Evolutionary conservation across 2,329 filamentous ascomycete genomes (phyloP), one percentile per base, ranked within the genome.

Genomic region (Hypocreales sp.): DNA sequence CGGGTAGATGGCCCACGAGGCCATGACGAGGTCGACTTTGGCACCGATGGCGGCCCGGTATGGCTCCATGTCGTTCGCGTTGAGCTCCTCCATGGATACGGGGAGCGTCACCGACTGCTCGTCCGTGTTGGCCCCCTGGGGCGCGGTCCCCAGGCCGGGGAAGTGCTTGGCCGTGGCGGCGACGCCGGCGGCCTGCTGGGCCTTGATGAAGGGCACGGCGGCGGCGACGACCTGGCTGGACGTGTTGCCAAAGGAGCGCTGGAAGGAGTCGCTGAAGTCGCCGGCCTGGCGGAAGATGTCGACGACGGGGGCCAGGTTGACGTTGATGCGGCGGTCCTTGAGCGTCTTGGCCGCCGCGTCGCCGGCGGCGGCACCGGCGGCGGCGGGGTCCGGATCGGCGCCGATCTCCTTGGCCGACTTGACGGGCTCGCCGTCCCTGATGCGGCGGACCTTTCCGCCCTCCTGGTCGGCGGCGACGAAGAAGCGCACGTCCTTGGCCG

Each of bases 1-100:
- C 4, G 35, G 35, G 24, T 39, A 39, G 11, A 37, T 26, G 25
- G 36, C 35, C 35, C 36, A 39, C 14, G 36, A 34, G 15, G 30
- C 21, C 37, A 38, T 38, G 26, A 40, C 28, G 15, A 40, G 31
- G 22, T 36, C 28, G 12, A 37, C 20, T 23, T 34, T 33, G 10
- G 36, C 39, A 7, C 21, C 27, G 15, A 41, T 33, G 27, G 37
- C 38, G n/a, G 18, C 20, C 9, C 15, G 27, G 26, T 35, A 39
- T n/a, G 35, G 37, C 14, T 20, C 23, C 22, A 31, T 20, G 28
- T 39, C 31, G 16, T 37, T 20, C 13, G 9, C 10, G 9, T 28
- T 30, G 2, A 39, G 22, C 30, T 35, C 35, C 7, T 25, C 27
- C 19, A 34, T 27, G 5, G 29, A 24, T 18, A 26, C 20, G 2